Base-by-base conservation (phyloP, 2,329 filamentous ascomycete genomes). In the Gyromitra esculenta region DNA sequence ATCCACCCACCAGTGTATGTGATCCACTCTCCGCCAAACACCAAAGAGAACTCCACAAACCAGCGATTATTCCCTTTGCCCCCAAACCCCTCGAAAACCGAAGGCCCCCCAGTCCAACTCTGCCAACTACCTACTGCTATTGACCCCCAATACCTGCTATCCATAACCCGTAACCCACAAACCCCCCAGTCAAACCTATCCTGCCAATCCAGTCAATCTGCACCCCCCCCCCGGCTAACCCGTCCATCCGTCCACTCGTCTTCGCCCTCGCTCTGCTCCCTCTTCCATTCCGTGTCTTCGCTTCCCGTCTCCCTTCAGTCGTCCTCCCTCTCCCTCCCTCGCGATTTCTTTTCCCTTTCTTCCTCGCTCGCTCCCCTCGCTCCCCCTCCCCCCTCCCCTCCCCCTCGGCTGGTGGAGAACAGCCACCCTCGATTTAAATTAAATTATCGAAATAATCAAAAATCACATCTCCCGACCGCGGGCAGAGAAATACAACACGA, bases 131-230 rank as follows among this genome's bases (percentile, higher is more conserved):
- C 56, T 56, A 54, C 67, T 57, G 21, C 62, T 57, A 52, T 57
- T 39, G 71, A 56, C 70, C 62, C 18, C 62, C 69, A 15, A 52
- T 65, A 70, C 54, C 66, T 65, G 31, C 52, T 18, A 31, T 35
- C 52, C 52, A 56, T 18, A 21, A 5, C 13, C 48, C 57, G n/a
- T 25, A 31, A 4, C 25, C 25, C 25, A 31, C 4, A 31, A 2
- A 2, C 52, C 56, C 48, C 37, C 68, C 48, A 73, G 60, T 39
- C 39, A 43, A 31, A 50, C 41, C 59, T 63, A 37, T 63, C 57
- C 73, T 75, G 66, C 68, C 66, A 71, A 64, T 65, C 67, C 62
- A 70, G 25, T 70, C 57, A 68, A 59, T 72, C 72, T 54, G 41
- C 67, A 64, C 60, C 18, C 63, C 21, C 21, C 45, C 63, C 72